Conservation (phyloP, 225 moss, liverwort and hornwort species). For the Thuidium tamariscinum region DNA sequence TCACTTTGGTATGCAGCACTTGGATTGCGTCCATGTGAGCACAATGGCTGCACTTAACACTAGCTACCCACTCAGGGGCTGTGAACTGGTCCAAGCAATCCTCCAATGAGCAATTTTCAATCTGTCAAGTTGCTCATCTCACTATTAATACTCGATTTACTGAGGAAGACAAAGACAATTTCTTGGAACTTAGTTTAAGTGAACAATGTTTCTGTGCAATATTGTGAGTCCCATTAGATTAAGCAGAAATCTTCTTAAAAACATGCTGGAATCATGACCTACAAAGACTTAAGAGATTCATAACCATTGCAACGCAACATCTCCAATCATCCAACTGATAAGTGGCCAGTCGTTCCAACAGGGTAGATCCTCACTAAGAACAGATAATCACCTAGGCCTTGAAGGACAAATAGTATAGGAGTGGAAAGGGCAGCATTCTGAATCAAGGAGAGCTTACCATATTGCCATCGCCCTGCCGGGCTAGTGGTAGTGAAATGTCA, state of each 20-base stretch:
- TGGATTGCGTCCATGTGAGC: slow-evolving; percentile 66
- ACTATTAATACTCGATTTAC: slow-evolving; percentile 1
- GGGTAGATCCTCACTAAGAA: background rate
- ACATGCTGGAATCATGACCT: background rate
- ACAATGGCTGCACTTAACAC: slow-evolving; percentile 81
- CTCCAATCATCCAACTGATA: background rate
- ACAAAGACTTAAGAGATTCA: background rate
- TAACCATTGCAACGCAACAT: background rate
- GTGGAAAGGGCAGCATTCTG: background rate
- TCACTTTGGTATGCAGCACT: slow-evolving; percentile 18
- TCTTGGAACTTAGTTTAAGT: background rate
- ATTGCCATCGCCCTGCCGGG: slow-evolving; percentile 55
- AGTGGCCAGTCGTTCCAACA: background rate
- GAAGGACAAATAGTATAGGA: background rate
- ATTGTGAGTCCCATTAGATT: background rate
- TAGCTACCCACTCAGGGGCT: slow-evolving; percentile 78
- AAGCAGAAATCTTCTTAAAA: background rate
- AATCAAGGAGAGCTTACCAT: slow-evolving; percentile 45
- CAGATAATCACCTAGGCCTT: background rate
- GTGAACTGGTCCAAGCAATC: slow-evolving; percentile 86
- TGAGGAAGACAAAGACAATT: background rate
- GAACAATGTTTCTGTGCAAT: background rate
- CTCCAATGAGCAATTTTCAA: slow-evolving; percentile 71
- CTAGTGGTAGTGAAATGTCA: slow-evolving; percentile 66
- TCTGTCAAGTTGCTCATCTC: slow-evolving; percentile 45